A percentile compares a stretch with the other conserved stretches of the same genome.
These are phyloP conservation scores for Colletotrichum lini DNA, from an alignment of 2,329 filamentous ascomycete genomes.

Conservation along the genomic window DNA sequence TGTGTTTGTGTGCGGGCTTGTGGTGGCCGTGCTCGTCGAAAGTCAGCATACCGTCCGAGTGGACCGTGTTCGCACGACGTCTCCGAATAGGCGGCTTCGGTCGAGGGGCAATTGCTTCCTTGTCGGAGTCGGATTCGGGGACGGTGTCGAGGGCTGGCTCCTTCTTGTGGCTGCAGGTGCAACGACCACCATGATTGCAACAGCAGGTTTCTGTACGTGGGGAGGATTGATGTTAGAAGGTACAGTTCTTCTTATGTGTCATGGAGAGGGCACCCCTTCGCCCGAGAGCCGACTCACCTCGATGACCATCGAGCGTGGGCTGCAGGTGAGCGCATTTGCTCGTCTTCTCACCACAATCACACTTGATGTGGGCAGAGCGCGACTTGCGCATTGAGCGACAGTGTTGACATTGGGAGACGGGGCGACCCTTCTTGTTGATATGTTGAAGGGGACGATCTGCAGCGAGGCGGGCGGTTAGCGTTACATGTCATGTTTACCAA, in stretches of 20 bases:
- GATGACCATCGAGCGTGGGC: constrained; percentile 70
- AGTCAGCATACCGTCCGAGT: constrained; percentile 71
- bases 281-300: constrained; percentile 62
- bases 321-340: constrained; percentile 77
- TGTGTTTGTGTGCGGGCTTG: constrained; percentile 73
- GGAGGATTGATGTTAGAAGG: constrained; percentile 35
- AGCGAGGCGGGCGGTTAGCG: constrained; percentile 45
- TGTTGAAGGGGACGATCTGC: constrained; percentile 91
- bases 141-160: constrained; percentile 73
- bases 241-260: constrained; percentile 44
- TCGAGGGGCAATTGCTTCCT: constrained; percentile 54
- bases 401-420: constrained; percentile 97
- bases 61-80: constrained; percentile 73
- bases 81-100: constrained; percentile 63
- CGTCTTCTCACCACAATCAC: constrained; percentile 95
- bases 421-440: constrained; percentile 97
- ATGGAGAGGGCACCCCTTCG: constrained; percentile 43
- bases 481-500: constrained; percentile 29
- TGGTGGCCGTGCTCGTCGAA: constrained; percentile 77
- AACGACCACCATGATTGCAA: constrained; percentile 78
- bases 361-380: constrained; percentile 93
- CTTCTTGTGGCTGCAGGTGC: constrained; percentile 76
- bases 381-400: constrained; percentile 97
- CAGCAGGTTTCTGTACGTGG: constrained; percentile 72
- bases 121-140: constrained; percentile 74